Evolutionary conservation across 2,329 filamentous ascomycete species (phyloP), one percentile per base, ranked within the genome.

Genomic region (Aspergillus melleus): DNA sequence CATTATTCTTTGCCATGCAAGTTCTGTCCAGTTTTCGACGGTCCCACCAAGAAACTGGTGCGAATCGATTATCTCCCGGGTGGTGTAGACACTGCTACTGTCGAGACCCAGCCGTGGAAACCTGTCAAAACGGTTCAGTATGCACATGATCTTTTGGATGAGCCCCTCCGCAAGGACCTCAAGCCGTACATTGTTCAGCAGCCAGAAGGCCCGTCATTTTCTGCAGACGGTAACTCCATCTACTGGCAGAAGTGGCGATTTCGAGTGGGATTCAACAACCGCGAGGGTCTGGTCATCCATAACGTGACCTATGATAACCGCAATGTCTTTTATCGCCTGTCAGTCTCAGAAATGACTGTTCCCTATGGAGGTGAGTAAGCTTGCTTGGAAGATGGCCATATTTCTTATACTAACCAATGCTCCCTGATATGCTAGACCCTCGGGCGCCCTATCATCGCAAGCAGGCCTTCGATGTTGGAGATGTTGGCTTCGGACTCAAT

Each of bases 1-100:
- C 73, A 75, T 54, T 75, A 75, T 57, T 74, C 73, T 16, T 54
- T 72, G 3, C 73, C 73, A 16, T 73, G 70, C 70, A 75, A 72
- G 39, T 75, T 75, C 50, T 74, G 71, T 3, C 73, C 73, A 1
- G 73, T 75, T 10, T 78, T 91, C 49, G 86, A 87, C 67, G 83
- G 83, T 1, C 80, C 82, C 46, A 86, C 81, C 1, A 83, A 85
- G 76, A 85, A 88, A 68, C 81, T 92, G 42, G 81, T 89, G 50
- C 84, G 89, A 11, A 88, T 92, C 63, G 89, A 92, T 68, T 80
- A 85, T 58, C 74, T 91, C 4, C 88, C 89, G 1, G 90, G 87
- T 3, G 89, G 89, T 2, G 81, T 79, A 5, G 88, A 90, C 70
- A 81, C 84, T 57, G 84, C 81, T 6, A 78, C 82, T 61, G 83